Evolutionary conservation across 805 yeast species (phyloP).

Genomic region (Phaffomyces thermotolerans): DNA sequence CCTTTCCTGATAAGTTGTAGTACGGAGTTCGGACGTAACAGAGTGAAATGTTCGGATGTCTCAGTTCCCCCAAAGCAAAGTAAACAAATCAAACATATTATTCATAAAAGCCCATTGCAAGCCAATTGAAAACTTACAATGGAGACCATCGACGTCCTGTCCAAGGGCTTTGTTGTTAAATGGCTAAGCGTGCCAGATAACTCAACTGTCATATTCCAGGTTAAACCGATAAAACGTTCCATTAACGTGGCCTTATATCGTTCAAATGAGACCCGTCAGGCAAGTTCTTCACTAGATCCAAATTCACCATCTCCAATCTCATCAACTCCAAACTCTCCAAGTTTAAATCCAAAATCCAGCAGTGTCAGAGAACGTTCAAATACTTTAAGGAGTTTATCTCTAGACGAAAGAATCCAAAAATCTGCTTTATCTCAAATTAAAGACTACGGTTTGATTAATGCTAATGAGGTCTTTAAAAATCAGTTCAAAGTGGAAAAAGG

Average conservation of each 20-base stretch:
- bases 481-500: conserved; percentile 49
- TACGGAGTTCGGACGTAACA: too few relatives aligned
- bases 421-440: conserved; percentile 44
- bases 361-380: conserved; percentile 28
- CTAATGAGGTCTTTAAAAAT: conserved; percentile 60
- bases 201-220: conserved; percentile 65
- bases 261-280: conserved; percentile 8
- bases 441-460: conserved; percentile 50
- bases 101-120: too few relatives aligned
- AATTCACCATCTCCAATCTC: not conserved
- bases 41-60: too few relatives aligned
- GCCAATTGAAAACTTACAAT: conserved; percentile 33
- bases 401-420: conserved; percentile 52
- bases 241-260: conserved; percentile 36
- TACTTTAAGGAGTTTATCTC: conserved; percentile 31
- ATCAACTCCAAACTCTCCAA: not conserved
- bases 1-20: too few relatives aligned
- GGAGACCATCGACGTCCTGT: conserved; percentile 89
- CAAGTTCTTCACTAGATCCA: not conserved
- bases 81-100: too few relatives aligned
- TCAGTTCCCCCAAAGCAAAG: too few relatives aligned
- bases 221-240: conserved; percentile 68
- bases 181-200: conserved; percentile 80
- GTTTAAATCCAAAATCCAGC: too few relatives aligned
- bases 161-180: conserved; percentile 81